Evolutionary conservation across 2,329 filamentous ascomycete species (phyloP), one percentile per base, ranked within the genome.

Genomic region (Ophiocordyceps robertsii): DNA sequence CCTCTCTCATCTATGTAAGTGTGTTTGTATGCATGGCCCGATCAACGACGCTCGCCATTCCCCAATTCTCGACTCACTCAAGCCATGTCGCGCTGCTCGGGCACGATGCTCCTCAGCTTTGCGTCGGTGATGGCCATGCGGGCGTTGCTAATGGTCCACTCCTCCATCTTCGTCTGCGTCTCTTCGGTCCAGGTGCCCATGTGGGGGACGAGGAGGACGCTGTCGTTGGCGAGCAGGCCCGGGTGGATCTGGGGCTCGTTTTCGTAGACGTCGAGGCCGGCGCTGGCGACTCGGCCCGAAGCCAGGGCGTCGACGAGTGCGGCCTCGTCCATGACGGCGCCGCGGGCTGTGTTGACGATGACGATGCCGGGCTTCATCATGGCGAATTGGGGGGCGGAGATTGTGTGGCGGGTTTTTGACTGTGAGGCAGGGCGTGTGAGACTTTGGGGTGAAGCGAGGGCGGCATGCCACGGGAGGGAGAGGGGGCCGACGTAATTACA

Each of bases 121-220:
- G 79, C 79, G 39, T 69, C 69, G 48, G 74, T 67, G 6, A 89
- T 51, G 2, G 79, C 84, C 49, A 68, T 62, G 19, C 70, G 67
- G 29, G 88, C 71, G 55, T 92, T 90, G 29, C 69, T 71, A 50
- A 90, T 80, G 33, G 76, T 73, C 79, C 80, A 86, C 54, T 78
- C 71, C 62, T 90, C 85, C 84, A 90, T 80, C 60, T 75, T 73
- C 37, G 62, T 66, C 57, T 72, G 67, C 7, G 73, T 76, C 63
- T 77, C 85, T 27, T 78, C 65, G 0, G 84, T 90, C 71, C 75
- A 87, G 0, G 87, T 93, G 0, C 86, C 86, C 83, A 93, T 84
- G 60, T 93, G 87, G 41, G 87, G 87, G 31, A 93, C 64, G 27
- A 94, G 68, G 52, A 90, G 68, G 19, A 85, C 84, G 50, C 77